Conservation (phyloP, 1,284 basidiomycete species). For the Cryptococcus sp. region DNA sequence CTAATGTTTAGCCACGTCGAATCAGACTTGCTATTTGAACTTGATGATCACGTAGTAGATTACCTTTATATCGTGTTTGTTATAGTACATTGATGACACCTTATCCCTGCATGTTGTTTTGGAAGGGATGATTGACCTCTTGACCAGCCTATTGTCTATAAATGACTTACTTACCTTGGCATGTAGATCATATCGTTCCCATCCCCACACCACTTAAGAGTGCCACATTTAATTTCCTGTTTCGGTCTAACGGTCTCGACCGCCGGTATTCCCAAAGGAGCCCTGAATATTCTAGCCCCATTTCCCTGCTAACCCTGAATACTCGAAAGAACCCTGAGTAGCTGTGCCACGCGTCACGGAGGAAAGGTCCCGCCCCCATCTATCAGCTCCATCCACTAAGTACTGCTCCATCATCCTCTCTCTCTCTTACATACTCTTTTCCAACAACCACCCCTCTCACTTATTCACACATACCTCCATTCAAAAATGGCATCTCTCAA, state of each 20-base stretch:
- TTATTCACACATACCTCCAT: constrained; percentile 3
- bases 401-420: not conserved
- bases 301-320: not conserved
- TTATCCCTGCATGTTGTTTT: no score
- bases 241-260: not conserved
- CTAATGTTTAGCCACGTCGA: no score
- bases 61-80: no score
- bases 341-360: not conserved
- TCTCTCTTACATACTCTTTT: not conserved
- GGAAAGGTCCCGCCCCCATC: not conserved
- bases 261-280: not conserved
- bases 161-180: no score
- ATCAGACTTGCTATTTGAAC: no score
- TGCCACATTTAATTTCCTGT: not conserved
- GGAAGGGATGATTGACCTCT: no score
- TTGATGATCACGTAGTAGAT: no score
- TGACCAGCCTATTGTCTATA: no score
- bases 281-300: no score
- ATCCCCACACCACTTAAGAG: constrained; percentile 1
- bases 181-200: not conserved
- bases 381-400: not conserved
- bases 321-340: not conserved
- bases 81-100: no score
- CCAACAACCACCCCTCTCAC: not conserved
- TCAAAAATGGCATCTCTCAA: constrained; percentile 15